Conservation (phyloP, 352 stramenopile genomes). For the Phytopythium boreale region DNA sequence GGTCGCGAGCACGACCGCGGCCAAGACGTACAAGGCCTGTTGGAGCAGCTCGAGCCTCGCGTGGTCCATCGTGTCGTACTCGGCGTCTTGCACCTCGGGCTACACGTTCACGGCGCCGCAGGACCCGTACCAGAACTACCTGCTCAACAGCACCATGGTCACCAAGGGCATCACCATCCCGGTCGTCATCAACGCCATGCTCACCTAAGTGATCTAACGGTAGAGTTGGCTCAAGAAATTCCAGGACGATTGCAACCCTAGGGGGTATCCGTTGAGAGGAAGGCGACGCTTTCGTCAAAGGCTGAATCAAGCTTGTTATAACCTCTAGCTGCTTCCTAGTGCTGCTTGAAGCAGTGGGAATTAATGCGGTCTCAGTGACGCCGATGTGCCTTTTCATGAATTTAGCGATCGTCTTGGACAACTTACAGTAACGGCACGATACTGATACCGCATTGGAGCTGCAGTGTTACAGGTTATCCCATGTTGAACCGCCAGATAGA, state of each 20-base stretch:
- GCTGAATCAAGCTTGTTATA: not conserved
- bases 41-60: slow-evolving; percentile 29
- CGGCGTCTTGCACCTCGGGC: slow-evolving; percentile 18
- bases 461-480: no score
- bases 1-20: slow-evolving; percentile 19
- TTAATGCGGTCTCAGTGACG: no score
- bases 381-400: no score
- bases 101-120: slow-evolving; percentile 26
- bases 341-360: no score
- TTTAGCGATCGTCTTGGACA: no score
- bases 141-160: slow-evolving; percentile 29
- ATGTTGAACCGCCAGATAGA: no score
- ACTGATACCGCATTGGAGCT: no score
- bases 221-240: not conserved
- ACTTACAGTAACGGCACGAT: no score
- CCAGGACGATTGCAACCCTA: not conserved
- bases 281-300: not conserved
- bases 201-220: slow-evolving; percentile 9
- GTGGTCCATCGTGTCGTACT: slow-evolving; percentile 34
- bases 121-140: slow-evolving; percentile 53
- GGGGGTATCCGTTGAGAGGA: not conserved
- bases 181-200: slow-evolving; percentile 39
- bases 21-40: slow-evolving; percentile 33
- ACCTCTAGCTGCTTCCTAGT: no score
- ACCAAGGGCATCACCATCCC: slow-evolving; percentile 29